These are phyloP conservation scores for Thielaviopsis cerberus DNA, from an alignment of 2,329 filamentous ascomycete species.

Conservation along the genomic window DNA sequence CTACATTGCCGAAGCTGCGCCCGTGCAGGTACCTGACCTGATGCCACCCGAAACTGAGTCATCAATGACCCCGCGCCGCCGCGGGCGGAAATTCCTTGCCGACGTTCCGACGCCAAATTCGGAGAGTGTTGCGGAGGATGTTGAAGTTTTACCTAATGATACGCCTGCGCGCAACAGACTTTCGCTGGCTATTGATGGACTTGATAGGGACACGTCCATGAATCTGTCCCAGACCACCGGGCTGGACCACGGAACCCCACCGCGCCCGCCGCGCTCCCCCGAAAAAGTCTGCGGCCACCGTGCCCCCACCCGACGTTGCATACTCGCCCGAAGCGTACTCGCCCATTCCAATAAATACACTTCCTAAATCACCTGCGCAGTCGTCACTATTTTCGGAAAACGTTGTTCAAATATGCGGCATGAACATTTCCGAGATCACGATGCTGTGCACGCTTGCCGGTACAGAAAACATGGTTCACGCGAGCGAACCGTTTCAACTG, in stretches of 20 bases:
- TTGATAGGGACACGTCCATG: neutral
- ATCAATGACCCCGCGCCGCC: too few relatives aligned
- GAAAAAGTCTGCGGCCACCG: neutral
- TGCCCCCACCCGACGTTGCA: neutral
- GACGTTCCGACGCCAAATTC: neutral
- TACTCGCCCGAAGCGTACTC: neutral
- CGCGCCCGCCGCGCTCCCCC: neutral
- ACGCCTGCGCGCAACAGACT: neutral
- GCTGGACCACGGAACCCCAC: conserved; percentile 6
- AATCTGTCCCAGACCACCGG: neutral
- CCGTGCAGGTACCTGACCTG: neutral
- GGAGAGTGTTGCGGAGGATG: neutral
- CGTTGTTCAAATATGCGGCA: neutral
- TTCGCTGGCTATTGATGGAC: neutral
- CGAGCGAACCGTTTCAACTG: conserved; percentile 2
- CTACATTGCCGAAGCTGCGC: neutral
- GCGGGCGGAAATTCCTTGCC: too few relatives aligned
- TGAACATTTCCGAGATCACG: neutral
- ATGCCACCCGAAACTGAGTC: neutral
- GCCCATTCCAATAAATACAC: neutral
- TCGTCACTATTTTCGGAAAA: neutral
- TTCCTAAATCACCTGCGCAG: neutral
- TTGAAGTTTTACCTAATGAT: neutral
- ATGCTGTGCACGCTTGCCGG: neutral
- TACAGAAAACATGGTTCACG: neutral